phyloP scores from a whole-genome alignment of 2,329 filamentous ascomycete species.

The Apiospora aurea region DNA sequence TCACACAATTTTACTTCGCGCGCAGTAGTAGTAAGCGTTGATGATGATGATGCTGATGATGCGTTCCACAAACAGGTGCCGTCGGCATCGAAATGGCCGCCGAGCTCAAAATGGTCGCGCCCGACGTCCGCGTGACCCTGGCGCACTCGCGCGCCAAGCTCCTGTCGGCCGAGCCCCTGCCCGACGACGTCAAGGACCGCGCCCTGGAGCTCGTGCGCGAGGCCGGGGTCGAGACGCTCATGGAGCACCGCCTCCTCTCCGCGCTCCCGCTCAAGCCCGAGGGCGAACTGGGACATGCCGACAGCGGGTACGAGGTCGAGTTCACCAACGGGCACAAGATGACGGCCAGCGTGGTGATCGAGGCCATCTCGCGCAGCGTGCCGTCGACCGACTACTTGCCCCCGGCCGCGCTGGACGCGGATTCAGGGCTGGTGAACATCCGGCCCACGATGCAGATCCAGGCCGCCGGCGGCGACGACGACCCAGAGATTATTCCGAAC shows the following conservation, averaged over 20 bases:
- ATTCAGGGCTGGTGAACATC: constrained; percentile 72
- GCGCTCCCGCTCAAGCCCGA: constrained; percentile 53
- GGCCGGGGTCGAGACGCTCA: constrained; percentile 68
- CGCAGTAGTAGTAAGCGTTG: too few species aligned
- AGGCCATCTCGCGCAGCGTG: constrained; percentile 69
- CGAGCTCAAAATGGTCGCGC: constrained; percentile 74
- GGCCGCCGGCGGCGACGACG: not conserved
- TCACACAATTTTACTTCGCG: too few species aligned
- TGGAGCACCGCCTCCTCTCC: constrained; percentile 64
- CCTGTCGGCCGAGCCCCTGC: constrained; percentile 75
- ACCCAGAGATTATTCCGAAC: constrained; percentile 54
- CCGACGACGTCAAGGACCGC: constrained; percentile 71
- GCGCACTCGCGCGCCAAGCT: constrained; percentile 76
- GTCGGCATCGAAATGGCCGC: constrained; percentile 85
- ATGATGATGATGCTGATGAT: too few species aligned
- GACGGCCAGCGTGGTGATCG: constrained; percentile 69
- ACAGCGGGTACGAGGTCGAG: constrained; percentile 54
- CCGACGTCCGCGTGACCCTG: constrained; percentile 71
- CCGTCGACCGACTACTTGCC: constrained; percentile 72
- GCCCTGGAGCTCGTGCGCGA: constrained; percentile 65
- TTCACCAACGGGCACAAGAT: constrained; percentile 68
- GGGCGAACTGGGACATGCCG: constrained; percentile 42
- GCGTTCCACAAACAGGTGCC: constrained; percentile 63
- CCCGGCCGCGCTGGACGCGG: constrained; percentile 57
- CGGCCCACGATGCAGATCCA: constrained; percentile 54